Evolutionary conservation across 1,139 yeast species (phyloP).

Genomic region (Pichia sp.): DNA sequence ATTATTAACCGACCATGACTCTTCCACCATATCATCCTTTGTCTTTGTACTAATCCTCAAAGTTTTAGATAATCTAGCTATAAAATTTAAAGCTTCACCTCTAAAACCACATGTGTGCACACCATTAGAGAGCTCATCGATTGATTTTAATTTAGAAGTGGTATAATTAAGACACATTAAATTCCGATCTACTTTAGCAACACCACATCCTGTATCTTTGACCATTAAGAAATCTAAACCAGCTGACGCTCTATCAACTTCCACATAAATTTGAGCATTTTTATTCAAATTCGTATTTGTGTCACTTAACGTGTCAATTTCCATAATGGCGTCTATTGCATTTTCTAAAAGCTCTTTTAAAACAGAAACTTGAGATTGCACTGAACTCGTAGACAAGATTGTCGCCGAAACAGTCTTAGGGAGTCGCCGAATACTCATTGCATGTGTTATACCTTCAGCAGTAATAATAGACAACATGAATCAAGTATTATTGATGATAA

Average conservation of each 20-base stretch:
- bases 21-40: slow-evolving; percentile 29
- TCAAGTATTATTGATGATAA: no score
- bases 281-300: slow-evolving; percentile 31
- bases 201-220: slow-evolving; percentile 75
- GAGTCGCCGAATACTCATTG: slow-evolving; percentile 24
- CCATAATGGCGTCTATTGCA: slow-evolving; percentile 56
- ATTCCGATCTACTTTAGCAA: slow-evolving; percentile 49
- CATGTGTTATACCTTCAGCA: no score
- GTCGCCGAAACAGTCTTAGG: slow-evolving; percentile 19
- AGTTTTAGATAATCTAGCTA: slow-evolving; percentile 44
- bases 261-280: slow-evolving; percentile 48
- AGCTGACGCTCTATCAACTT: slow-evolving; percentile 53
- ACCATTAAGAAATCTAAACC: slow-evolving; percentile 59
- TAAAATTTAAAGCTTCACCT: slow-evolving; percentile 75
- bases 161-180: slow-evolving; percentile 60
- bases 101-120: slow-evolving; percentile 66
- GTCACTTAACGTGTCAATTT: background rate
- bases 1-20: slow-evolving; percentile 32
- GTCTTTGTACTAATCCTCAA: slow-evolving; percentile 33
- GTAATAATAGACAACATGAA: no score
- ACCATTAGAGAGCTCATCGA: slow-evolving; percentile 42
- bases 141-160: slow-evolving; percentile 57
- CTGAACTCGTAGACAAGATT: slow-evolving; percentile 23
- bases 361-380: slow-evolving; percentile 38
- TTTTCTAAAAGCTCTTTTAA: slow-evolving; percentile 74